These are phyloP conservation scores for Plasmodium reichenowi DNA, from an alignment of 169 alveolate species.

Conservation along the genomic window DNA sequence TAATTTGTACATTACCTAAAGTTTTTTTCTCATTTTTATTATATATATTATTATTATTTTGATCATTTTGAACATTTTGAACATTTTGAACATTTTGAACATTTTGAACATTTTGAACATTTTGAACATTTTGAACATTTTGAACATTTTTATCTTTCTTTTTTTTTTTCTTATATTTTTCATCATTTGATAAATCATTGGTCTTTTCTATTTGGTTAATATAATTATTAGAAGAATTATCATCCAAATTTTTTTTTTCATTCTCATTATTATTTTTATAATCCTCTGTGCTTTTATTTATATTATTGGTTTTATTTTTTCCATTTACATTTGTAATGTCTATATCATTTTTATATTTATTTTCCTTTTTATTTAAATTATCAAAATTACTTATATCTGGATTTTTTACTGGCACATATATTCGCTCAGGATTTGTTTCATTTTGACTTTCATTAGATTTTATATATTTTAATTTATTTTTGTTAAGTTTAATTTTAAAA, in stretches of 20 bases:
- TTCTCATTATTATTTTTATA: conserved; percentile 5
- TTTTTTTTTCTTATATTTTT: conserved; percentile 10
- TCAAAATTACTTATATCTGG: not conserved
- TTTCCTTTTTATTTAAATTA: not conserved
- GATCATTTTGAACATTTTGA: too few species aligned
- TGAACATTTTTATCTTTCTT: not conserved
- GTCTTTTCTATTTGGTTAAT: too few species aligned
- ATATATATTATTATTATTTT: not conserved
- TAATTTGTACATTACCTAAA: conserved; percentile 43
- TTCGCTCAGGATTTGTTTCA: not conserved
- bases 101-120: not conserved
- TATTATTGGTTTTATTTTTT: not conserved
- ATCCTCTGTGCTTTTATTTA: not conserved
- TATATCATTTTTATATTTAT: not conserved
- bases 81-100: too few species aligned
- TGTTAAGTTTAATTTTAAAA: conserved; percentile 48
- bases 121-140: not conserved
- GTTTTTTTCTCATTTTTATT: conserved; percentile 6
- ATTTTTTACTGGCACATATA: not conserved
- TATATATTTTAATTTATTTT: conserved; percentile 20
- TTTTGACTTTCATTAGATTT: not conserved
- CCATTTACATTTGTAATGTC: not conserved
- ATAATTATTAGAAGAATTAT: too few species aligned
- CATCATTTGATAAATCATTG: not conserved
- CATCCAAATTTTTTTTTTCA: not conserved